Percentiles rank a stretch among this genome's conserved stretches.
phyloP scores from a whole-genome alignment of 371 early-diverging fungal species.

The Scutellospora calospora region DNA sequence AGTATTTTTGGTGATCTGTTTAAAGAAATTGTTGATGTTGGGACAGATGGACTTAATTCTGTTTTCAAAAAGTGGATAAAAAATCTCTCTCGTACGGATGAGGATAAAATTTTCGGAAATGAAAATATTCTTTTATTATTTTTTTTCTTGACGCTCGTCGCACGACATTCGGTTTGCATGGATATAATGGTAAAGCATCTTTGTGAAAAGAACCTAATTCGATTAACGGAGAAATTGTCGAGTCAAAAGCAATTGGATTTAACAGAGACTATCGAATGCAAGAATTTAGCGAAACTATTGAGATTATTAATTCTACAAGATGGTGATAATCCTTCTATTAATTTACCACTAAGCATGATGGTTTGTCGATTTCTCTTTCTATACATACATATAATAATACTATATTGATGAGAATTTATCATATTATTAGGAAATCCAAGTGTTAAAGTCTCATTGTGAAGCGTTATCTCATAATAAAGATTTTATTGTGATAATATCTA shows the following conservation, averaged over 20 bases:
- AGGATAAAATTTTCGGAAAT: not conserved
- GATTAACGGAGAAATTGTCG: not conserved
- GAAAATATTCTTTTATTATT: slow-evolving; percentile 8
- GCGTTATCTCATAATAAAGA: slow-evolving; percentile 11
- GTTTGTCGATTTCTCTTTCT: not conserved
- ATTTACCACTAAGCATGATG: slow-evolving; percentile 3
- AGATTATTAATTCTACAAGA: slow-evolving; percentile 34
- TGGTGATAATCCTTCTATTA: not conserved
- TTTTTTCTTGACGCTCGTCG: slow-evolving; percentile 26
- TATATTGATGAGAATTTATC: not conserved
- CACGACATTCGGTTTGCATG: slow-evolving; percentile 12
- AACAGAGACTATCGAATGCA: slow-evolving; percentile 4
- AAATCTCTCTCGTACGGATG: not conserved
- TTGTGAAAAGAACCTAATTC: not conserved
- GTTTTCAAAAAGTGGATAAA: slow-evolving; percentile 34
- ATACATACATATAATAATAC: not conserved
- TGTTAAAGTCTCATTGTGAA: slow-evolving; percentile 22
- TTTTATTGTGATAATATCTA: not conserved
- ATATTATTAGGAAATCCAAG: slow-evolving; percentile 31
- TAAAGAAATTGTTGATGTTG: slow-evolving; percentile 30
- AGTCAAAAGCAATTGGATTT: not conserved
- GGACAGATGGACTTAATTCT: slow-evolving; percentile 19
- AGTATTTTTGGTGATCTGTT: slow-evolving; percentile 40
- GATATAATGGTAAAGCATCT: slow-evolving; percentile 11
- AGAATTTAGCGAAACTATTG: slow-evolving; percentile 17